A percentile compares a stretch with the other conserved stretches of the same genome.
These are phyloP conservation scores for Ogataea parapolymorpha DNA, from an alignment of 805 yeast species.

Conservation along the genomic window DNA sequence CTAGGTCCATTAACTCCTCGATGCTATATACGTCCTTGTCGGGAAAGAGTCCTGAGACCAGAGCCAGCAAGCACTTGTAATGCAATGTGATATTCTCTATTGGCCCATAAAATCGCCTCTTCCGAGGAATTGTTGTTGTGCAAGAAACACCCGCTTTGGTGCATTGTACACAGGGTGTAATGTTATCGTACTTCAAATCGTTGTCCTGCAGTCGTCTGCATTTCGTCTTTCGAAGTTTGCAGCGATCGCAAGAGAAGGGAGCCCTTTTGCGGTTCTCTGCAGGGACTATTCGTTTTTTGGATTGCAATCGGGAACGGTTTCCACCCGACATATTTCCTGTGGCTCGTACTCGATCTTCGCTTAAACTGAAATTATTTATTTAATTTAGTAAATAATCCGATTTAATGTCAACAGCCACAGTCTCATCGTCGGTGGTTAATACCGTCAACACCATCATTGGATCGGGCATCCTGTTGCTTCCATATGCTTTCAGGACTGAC, in stretches of 20 bases:
- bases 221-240: conserved; percentile 41
- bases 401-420: conserved; percentile 34
- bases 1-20: conserved; percentile 39
- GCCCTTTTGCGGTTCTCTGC: conserved; percentile 40
- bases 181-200: conserved; percentile 34
- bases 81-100: conserved; percentile 42
- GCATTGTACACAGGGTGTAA: conserved; percentile 40
- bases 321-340: neutral
- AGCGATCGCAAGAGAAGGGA: conserved; percentile 43
- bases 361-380: neutral
- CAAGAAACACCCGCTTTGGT: conserved; percentile 37
- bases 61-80: conserved; percentile 38
- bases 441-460: conserved; percentile 77
- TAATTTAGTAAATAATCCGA: neutral
- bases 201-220: conserved; percentile 37
- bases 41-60: conserved; percentile 42
- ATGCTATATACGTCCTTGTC: conserved; percentile 42
- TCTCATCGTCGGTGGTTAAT: conserved; percentile 59
- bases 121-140: conserved; percentile 40
- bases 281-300: conserved; percentile 36
- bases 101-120: conserved; percentile 40
- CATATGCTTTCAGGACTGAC: conserved; percentile 66
- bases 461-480: conserved; percentile 76
- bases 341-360: too few relatives aligned
- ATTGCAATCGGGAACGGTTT: conserved; percentile 15